A percentile compares a stretch with the other conserved stretches of the same genome.
Conservation (phyloP, 208 protist genomes). For the Leishmania aethiopica region DNA sequence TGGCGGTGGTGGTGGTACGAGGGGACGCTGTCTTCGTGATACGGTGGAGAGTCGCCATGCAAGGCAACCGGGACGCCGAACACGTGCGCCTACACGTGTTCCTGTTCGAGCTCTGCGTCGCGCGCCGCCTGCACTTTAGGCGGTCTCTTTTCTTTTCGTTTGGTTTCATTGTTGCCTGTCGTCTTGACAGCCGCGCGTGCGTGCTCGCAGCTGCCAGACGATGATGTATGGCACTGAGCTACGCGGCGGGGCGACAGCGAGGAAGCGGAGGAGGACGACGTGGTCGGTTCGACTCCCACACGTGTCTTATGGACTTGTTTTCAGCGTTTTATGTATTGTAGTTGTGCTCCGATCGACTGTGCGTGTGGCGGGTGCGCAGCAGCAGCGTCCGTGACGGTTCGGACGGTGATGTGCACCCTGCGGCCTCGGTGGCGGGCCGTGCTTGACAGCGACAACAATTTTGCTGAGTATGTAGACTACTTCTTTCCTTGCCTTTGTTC, state of each 20-base stretch:
- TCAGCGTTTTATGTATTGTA: background rate
- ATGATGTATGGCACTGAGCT: background rate
- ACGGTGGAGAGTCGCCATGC: background rate
- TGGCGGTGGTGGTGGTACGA: no score
- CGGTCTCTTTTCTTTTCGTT: background rate
- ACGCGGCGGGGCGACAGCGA: background rate
- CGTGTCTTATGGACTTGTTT: background rate
- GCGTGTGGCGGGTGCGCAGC: background rate
- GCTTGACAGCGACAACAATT: background rate
- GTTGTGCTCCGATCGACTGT: background rate
- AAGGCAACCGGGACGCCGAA: background rate
- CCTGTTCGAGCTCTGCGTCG: background rate
- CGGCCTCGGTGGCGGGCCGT: background rate
- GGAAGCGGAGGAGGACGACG: background rate
- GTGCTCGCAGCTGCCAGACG: background rate
- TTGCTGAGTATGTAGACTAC: background rate
- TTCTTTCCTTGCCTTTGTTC: background rate
- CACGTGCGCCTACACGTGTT: background rate
- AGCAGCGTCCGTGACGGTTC: background rate
- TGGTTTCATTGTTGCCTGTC: background rate
- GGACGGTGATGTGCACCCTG: background rate
- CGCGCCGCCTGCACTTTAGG: background rate
- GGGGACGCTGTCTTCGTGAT: background rate
- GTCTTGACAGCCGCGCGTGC: background rate
- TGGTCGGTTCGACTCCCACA: background rate